Conservation (phyloP, 2,329 filamentous ascomycete genomes). For the Xylariaceae sp. region DNA sequence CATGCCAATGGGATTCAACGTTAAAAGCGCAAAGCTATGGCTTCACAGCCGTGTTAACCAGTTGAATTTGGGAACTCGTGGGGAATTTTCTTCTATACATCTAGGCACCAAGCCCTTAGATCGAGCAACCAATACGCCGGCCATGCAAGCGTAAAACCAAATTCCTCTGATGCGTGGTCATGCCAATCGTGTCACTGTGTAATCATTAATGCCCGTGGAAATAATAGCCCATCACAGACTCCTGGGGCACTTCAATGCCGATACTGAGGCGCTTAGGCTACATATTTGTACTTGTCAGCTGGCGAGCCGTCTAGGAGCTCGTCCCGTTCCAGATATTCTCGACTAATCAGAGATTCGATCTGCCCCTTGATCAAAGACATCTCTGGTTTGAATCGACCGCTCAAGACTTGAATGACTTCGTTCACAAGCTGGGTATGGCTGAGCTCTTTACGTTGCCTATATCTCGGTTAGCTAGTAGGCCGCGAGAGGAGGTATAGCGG, state of each 20-base stretch:
- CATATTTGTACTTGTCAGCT: conserved; percentile 74
- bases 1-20: neutral
- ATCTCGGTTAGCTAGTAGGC: conserved; percentile 6
- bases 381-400: conserved; percentile 75
- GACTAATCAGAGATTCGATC: conserved; percentile 78
- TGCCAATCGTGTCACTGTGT: conserved; percentile 10
- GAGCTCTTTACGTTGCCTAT: conserved; percentile 75
- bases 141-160: conserved; percentile 17
- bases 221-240: neutral
- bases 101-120: conserved; percentile 5
- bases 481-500: neutral
- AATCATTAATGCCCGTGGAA: conserved; percentile 19
- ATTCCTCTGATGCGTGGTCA: conserved; percentile 5
- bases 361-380: conserved; percentile 79
- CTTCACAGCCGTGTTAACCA: neutral
- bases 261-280: conserved; percentile 57
- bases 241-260: neutral
- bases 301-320: conserved; percentile 72
- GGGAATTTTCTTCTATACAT: conserved; percentile 2
- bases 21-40: neutral
- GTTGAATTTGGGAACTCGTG: neutral
- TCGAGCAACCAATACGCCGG: conserved; percentile 19
- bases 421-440: conserved; percentile 72
- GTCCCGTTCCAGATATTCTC: conserved; percentile 81
- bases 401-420: conserved; percentile 75